Evolutionary conservation across 371 early-diverging fungal genomes (phyloP).

Genomic region (Mucor racemosus): DNA sequence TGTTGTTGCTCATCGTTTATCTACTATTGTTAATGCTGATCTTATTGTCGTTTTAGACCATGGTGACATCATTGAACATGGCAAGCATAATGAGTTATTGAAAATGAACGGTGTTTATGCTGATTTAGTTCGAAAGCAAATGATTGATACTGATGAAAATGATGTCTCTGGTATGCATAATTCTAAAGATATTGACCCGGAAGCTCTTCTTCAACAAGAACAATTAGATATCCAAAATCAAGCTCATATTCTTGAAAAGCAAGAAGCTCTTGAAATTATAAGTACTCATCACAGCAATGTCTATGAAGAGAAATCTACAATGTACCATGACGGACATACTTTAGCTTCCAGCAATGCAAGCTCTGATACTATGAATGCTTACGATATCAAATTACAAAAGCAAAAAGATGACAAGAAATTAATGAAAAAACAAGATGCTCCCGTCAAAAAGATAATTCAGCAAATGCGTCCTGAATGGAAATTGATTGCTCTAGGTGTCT

Average conservation of each 20-base stretch:
- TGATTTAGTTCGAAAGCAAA: constrained; percentile 55
- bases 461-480: constrained; percentile 39
- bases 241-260: neutral
- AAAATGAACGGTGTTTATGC: constrained; percentile 44
- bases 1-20: constrained; percentile 85
- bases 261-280: neutral
- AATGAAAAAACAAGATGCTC: constrained; percentile 49
- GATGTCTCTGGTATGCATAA: no score
- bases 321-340: neutral
- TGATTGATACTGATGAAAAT: neutral
- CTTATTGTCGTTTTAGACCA: constrained; percentile 75
- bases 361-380: neutral
- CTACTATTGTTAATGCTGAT: constrained; percentile 77
- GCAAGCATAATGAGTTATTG: constrained; percentile 65
- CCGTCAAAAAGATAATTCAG: constrained; percentile 38
- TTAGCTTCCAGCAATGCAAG: neutral
- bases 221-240: constrained; percentile 16
- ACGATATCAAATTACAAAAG: neutral
- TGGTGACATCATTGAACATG: constrained; percentile 68
- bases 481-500: constrained; percentile 34
- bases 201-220: constrained; percentile 6
- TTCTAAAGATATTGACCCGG: no score
- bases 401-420: constrained; percentile 15
- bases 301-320: no score
- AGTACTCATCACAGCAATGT: no score